Conservation (phyloP, 2,329 filamentous ascomycete species). For the Sarocladium strictum region DNA sequence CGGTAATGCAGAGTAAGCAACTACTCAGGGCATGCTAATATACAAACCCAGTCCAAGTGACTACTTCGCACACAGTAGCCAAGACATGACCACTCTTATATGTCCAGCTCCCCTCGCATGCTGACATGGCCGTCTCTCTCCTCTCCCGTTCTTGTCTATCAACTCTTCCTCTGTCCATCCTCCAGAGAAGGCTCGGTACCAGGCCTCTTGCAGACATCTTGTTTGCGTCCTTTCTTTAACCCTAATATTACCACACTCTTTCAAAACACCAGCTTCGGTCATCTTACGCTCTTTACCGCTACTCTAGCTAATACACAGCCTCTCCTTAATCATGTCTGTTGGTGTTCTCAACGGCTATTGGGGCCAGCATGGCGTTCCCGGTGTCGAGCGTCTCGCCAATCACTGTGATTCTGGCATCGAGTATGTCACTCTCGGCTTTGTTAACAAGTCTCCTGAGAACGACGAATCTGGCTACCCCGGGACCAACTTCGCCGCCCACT, state of each 20-base stretch:
- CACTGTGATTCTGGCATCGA: constrained; percentile 32
- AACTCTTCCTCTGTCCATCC: constrained; percentile 19
- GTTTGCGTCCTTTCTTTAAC: constrained; percentile 36
- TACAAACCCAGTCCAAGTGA: not conserved
- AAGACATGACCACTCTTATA: not conserved
- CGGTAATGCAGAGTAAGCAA: not conserved
- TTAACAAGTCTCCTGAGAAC: constrained; percentile 32
- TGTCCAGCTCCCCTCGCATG: not conserved
- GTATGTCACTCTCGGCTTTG: constrained; percentile 32
- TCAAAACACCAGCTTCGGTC: constrained; percentile 24
- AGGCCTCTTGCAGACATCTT: constrained; percentile 27
- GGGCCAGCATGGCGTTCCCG: constrained; percentile 26
- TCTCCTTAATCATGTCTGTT: constrained; percentile 21
- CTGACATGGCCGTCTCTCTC: constrained; percentile 16
- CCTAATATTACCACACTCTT: constrained; percentile 24
- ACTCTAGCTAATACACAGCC: constrained; percentile 13
- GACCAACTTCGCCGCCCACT: constrained; percentile 34
- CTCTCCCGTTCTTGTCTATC: constrained; percentile 27
- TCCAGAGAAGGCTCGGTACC: constrained; percentile 23
- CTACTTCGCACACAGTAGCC: not conserved
- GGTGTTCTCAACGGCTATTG: constrained; percentile 35
- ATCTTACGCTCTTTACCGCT: constrained; percentile 24
- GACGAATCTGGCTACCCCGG: constrained; percentile 27
- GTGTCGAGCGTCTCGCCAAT: constrained; percentile 22
- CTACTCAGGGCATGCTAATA: not conserved